phyloP scores from a whole-genome alignment of 1,284 basidiomycete genomes.

The Boletellus deceptivus region DNA sequence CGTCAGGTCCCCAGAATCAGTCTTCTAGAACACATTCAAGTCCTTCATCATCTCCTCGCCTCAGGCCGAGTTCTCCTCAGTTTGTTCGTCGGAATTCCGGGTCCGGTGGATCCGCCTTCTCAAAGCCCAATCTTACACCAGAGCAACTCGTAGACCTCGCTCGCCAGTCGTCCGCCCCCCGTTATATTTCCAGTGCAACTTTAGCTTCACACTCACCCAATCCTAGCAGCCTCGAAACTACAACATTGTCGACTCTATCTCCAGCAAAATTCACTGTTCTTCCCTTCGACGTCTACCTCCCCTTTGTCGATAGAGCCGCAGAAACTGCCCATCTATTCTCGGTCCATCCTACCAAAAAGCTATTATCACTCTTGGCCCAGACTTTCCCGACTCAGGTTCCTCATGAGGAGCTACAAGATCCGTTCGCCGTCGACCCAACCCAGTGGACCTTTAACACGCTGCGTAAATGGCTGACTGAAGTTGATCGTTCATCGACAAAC shows the following conservation, averaged over 20 bases:
- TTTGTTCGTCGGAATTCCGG: conserved; percentile 33
- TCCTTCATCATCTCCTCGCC: conserved; percentile 45
- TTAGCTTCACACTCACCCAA: conserved; percentile 22
- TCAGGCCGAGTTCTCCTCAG: conserved; percentile 46
- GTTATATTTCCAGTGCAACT: conserved; percentile 26
- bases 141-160: conserved; percentile 70
- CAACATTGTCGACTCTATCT: conserved; percentile 14
- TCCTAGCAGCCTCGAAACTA: conserved; percentile 3
- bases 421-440: conserved; percentile 22
- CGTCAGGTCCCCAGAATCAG: conserved; percentile 15
- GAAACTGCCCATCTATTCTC: conserved; percentile 65
- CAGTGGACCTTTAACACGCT: conserved; percentile 26
- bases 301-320: conserved; percentile 69
- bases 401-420: conserved; percentile 23
- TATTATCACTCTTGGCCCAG: conserved; percentile 69
- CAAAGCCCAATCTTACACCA: conserved; percentile 52
- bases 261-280: conserved; percentile 67
- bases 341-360: conserved; percentile 57
- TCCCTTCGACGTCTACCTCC: conserved; percentile 66
- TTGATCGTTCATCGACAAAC: conserved; percentile 55
- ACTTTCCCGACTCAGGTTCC: conserved; percentile 47
- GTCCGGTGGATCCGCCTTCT: conserved; percentile 25
- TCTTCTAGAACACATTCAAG: conserved; percentile 19
- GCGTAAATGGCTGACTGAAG: conserved; percentile 55
- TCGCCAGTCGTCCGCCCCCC: conserved; percentile 53